phyloP scores from a whole-genome alignment of 2,329 filamentous ascomycete genomes.

The Chaetothyriales sp. region DNA sequence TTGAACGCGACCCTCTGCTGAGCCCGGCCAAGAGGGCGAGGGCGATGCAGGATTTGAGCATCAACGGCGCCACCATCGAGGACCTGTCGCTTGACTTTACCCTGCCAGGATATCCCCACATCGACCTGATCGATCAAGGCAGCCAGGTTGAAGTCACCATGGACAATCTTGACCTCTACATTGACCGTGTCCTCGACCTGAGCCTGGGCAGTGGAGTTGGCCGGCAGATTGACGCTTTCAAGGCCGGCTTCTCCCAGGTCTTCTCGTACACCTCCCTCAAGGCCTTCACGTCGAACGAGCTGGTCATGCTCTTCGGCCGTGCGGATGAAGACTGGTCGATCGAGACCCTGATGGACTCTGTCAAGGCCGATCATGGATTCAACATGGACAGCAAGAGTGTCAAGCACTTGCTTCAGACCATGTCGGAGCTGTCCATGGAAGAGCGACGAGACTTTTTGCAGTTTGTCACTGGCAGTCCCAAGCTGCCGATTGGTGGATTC shows the following conservation, averaged over 20 bases:
- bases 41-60: conserved; percentile 53
- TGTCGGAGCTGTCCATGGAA: conserved; percentile 67
- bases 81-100: conserved; percentile 91
- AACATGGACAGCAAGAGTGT: conserved; percentile 98
- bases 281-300: conserved; percentile 86
- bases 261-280: conserved; percentile 88
- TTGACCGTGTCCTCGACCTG: conserved; percentile 81
- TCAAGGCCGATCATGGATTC: conserved; percentile 96
- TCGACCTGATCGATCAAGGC: conserved; percentile 68
- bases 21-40: conserved; percentile 56
- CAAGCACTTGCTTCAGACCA: conserved; percentile 79
- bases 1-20: conserved; percentile 58
- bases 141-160: conserved; percentile 65
- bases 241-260: conserved; percentile 80
- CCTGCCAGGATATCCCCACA: conserved; percentile 73
- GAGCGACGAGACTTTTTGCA: conserved; percentile 89
- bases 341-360: conserved; percentile 93
- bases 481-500: conserved; percentile 96
- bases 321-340: conserved; percentile 95
- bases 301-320: conserved; percentile 86
- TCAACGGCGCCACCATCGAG: conserved; percentile 68
- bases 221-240: conserved; percentile 81
- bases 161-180: conserved; percentile 77
- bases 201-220: conserved; percentile 81
- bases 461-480: conserved; percentile 94